These are phyloP conservation scores for Fusarium sp. DNA, from an alignment of 2,329 filamentous ascomycete genomes.

Conservation along the genomic window DNA sequence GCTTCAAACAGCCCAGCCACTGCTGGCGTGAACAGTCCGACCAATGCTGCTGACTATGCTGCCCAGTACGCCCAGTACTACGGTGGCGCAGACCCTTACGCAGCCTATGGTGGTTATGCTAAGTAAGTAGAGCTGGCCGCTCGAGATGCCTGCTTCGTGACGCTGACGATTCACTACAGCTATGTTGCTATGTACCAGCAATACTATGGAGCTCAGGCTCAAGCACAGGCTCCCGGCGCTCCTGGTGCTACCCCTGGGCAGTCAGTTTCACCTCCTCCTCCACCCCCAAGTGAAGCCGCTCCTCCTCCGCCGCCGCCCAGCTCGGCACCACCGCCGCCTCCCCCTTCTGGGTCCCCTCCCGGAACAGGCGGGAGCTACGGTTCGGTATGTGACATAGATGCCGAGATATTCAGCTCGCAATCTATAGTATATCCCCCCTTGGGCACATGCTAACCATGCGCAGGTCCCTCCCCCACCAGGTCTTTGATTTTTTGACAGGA, in stretches of 20 bases:
- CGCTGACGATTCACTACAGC: constrained; percentile 47
- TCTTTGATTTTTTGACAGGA: constrained; percentile 57
- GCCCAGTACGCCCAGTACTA: constrained; percentile 89
- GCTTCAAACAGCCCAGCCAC: constrained; percentile 51
- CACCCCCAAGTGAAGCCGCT: constrained; percentile 67
- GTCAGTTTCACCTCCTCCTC: constrained; percentile 64
- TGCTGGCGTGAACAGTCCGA: constrained; percentile 42
- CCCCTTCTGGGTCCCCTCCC: constrained; percentile 57
- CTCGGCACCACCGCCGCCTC: constrained; percentile 54
- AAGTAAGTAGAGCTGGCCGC: constrained; percentile 61
- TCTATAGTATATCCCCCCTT: neutral
- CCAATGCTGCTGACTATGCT: constrained; percentile 68
- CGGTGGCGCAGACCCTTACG: constrained; percentile 80
- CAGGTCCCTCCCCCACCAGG: constrained; percentile 67
- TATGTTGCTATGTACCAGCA: constrained; percentile 79
- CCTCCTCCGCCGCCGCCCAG: constrained; percentile 59
- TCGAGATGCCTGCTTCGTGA: neutral
- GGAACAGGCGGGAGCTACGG: constrained; percentile 62
- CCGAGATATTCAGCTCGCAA: neutral
- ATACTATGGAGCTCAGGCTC: constrained; percentile 64
- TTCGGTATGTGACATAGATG: constrained; percentile 60
- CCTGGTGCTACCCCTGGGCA: constrained; percentile 51
- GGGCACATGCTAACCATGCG: constrained; percentile 26
- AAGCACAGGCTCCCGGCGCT: constrained; percentile 55
- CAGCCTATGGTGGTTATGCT: constrained; percentile 88